A percentile compares a stretch with the other conserved stretches of the same genome.
Evolutionary conservation across 495 filamentous ascomycete species (phyloP).

Genomic region (Neurospora tetrasperma): DNA sequence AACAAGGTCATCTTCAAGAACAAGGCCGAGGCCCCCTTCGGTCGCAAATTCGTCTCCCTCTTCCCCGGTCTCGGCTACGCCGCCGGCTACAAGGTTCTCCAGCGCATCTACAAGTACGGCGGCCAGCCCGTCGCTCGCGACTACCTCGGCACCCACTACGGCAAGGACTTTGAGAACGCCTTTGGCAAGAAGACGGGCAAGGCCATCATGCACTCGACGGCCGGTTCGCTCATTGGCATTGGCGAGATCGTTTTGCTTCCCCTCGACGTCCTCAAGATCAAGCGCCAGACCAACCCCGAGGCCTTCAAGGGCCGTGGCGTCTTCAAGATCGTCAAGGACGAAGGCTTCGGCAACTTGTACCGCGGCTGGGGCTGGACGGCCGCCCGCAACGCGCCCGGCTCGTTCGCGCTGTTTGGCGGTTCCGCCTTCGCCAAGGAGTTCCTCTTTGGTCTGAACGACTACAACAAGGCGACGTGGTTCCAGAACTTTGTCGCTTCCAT

Average conservation of each 20-base stretch:
- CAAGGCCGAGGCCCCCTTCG: constrained; percentile 57
- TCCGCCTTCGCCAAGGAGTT: constrained; percentile 98
- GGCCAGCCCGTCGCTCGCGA: constrained; percentile 94
- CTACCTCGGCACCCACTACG: constrained; percentile 74
- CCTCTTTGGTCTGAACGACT: constrained; percentile 75
- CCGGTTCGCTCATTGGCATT: constrained; percentile 91
- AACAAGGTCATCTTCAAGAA: constrained; percentile 93
- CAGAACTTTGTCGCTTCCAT: constrained; percentile 98
- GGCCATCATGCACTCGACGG: constrained; percentile 94
- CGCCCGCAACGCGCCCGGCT: constrained; percentile 91
- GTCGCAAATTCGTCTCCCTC: constrained; percentile 81
- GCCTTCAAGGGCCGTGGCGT: constrained; percentile 92
- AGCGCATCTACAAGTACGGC: constrained; percentile 98
- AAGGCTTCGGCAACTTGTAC: constrained; percentile 84
- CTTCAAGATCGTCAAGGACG: constrained; percentile 79
- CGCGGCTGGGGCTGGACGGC: constrained; percentile 97
- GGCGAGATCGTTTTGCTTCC: constrained; percentile 94
- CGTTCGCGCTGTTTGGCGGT: constrained; percentile 96
- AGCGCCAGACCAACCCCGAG: constrained; percentile 97
- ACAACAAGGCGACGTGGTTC: constrained; percentile 86
- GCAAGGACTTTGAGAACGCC: constrained; percentile 67
- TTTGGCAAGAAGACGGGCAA: constrained; percentile 97
- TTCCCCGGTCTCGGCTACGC: constrained; percentile 97
- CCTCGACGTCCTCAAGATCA: constrained; percentile 97
- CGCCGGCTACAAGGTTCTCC: constrained; percentile 94